A percentile compares a stretch with the other conserved stretches of the same genome.
Conservation (phyloP, 2,329 filamentous ascomycete genomes). For the Uncinocarpus reesii region DNA sequence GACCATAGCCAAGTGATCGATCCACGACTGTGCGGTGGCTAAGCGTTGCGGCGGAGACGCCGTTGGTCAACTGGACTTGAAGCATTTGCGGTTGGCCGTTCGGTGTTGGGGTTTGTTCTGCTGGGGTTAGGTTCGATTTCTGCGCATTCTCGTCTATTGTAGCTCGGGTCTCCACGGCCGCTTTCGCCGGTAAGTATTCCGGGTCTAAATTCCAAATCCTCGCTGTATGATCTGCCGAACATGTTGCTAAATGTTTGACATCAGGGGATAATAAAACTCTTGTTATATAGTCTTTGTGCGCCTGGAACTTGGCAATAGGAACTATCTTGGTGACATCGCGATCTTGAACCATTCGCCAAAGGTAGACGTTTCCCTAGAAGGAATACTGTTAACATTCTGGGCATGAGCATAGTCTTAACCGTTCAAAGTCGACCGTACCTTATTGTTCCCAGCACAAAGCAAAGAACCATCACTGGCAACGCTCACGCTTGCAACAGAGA, state of each 20-base stretch:
- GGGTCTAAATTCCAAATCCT: conserved; percentile 93
- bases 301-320: conserved; percentile 78
- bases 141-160: not conserved
- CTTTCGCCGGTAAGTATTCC: conserved; percentile 39
- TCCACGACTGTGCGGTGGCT: conserved; percentile 1
- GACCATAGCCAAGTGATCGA: not conserved
- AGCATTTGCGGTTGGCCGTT: not conserved
- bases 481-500: conserved; percentile 85
- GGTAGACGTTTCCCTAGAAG: conserved; percentile 79
- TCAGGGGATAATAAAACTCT: conserved; percentile 85
- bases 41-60: not conserved
- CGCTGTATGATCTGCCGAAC: conserved; percentile 84
- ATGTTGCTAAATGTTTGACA: conserved; percentile 87
- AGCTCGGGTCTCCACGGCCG: conserved; percentile 19
- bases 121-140: not conserved
- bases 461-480: conserved; percentile 90
- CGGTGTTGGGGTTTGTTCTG: not conserved
- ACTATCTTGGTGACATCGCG: conserved; percentile 73
- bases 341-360: conserved; percentile 85
- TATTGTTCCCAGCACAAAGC: conserved; percentile 86
- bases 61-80: conserved; percentile 3
- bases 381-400: conserved; percentile 5
- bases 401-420: not conserved
- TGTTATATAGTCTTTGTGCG: conserved; percentile 86
- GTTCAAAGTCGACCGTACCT: conserved; percentile 43